These are phyloP conservation scores for Aspergillus carbonarius DNA, from an alignment of 2,329 filamentous ascomycete species.

Conservation along the genomic window DNA sequence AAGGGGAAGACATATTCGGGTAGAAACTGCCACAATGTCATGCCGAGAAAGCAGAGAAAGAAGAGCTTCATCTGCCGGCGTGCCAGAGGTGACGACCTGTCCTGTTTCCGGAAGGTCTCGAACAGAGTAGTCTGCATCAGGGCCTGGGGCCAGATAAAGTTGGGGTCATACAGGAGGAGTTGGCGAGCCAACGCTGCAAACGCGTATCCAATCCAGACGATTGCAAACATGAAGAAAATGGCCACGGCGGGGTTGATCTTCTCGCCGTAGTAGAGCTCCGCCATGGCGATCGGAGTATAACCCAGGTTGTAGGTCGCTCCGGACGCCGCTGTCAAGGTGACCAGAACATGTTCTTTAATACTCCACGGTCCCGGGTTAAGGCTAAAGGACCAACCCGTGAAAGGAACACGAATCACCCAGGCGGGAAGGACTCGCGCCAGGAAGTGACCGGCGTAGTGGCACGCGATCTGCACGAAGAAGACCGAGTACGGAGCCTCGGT, in stretches of 20 bases:
- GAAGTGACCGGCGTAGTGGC: slow-evolving; percentile 55
- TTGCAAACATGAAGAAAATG: slow-evolving; percentile 61
- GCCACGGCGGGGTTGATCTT: slow-evolving; percentile 54
- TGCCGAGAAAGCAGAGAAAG: slow-evolving; percentile 53
- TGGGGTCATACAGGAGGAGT: slow-evolving; percentile 59
- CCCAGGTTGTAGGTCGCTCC: slow-evolving; percentile 55
- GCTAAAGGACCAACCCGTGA: slow-evolving; percentile 51
- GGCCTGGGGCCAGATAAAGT: slow-evolving; percentile 56
- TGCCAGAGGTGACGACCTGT: slow-evolving; percentile 50
- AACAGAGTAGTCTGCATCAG: slow-evolving; percentile 59
- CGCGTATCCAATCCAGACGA: slow-evolving; percentile 59
- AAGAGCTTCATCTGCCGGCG: slow-evolving; percentile 59
- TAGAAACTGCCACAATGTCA: slow-evolving; percentile 62
- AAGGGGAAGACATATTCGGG: slow-evolving; percentile 63
- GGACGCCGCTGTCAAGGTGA: slow-evolving; percentile 56
- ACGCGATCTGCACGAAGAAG: slow-evolving; percentile 62
- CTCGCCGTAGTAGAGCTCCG: slow-evolving; percentile 58
- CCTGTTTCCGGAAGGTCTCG: slow-evolving; percentile 52
- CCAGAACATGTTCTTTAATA: slow-evolving; percentile 59
- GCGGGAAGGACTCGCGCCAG: slow-evolving; percentile 53
- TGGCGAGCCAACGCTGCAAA: slow-evolving; percentile 60
- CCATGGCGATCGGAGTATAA: slow-evolving; percentile 55
- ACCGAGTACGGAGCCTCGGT: slow-evolving; percentile 60
- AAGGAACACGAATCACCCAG: slow-evolving; percentile 49
- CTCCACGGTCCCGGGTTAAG: slow-evolving; percentile 59